phyloP scores from a whole-genome alignment of 176 grass and related monocot species.

The Oropetium thomaeum region DNA sequence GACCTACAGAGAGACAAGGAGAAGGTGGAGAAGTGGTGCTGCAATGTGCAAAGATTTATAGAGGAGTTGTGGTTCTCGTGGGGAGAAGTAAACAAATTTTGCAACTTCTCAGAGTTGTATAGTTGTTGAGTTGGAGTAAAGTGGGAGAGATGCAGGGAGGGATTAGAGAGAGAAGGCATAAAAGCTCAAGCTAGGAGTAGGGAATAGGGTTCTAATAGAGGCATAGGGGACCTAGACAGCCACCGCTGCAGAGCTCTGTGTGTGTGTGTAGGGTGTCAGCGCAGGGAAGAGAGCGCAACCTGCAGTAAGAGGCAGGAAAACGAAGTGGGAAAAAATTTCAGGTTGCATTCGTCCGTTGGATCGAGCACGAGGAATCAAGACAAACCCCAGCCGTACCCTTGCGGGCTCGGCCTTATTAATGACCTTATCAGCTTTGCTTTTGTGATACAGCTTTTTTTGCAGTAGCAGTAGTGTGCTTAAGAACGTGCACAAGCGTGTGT shows the following conservation, averaged over 20 bases:
- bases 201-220: slow-evolving; percentile 26
- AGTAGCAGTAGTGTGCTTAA: neutral
- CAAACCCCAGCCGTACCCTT: slow-evolving; percentile 34
- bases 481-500: no score
- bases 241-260: slow-evolving; percentile 23
- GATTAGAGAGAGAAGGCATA: neutral
- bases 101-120: slow-evolving; percentile 22
- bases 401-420: slow-evolving; percentile 21
- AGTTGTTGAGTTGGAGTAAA: slow-evolving; percentile 50
- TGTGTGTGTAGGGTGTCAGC: slow-evolving; percentile 19
- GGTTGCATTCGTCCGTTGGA: neutral
- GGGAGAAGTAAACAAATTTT: slow-evolving; percentile 26
- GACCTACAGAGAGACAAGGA: neutral
- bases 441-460: slow-evolving; percentile 6
- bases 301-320: slow-evolving; percentile 40
- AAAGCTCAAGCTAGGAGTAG: slow-evolving; percentile 19
- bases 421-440: slow-evolving; percentile 15
- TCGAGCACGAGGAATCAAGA: slow-evolving; percentile 24
- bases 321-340: neutral
- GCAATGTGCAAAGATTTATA: slow-evolving; percentile 37
- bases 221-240: slow-evolving; percentile 40
- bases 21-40: no score
- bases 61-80: neutral
- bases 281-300: slow-evolving; percentile 22
- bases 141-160: slow-evolving; percentile 18